Evolutionary conservation across 441 rosid genomes (phyloP), one percentile per base, ranked within the genome.

Genomic region (Hura crepitans): DNA sequence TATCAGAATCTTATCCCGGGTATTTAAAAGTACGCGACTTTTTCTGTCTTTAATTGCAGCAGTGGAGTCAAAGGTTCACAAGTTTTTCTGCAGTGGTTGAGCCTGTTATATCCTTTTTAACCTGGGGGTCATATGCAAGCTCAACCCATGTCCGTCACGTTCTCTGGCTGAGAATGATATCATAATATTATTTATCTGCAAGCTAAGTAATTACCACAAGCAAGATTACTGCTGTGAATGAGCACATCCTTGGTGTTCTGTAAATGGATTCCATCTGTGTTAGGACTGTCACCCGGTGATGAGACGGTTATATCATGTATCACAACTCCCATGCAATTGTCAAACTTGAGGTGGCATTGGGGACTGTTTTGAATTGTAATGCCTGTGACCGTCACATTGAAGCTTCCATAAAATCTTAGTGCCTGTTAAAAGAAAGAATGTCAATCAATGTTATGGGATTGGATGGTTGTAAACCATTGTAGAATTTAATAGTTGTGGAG

Each of bases 281-380:
- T 93, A 47, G 97, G 99, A 83, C 98, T 96, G 68, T 96, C 84
- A 6, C 97, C 96, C 1, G 99, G 98, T n/a, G 99, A 93, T 33
- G 89, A 85, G 66, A 88, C 22, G 50, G 22, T 72, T 20, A 93
- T 63, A 72, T 88, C 89, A 74, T 93, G 97, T 27, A 96, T 96
- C 65, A 70, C 66, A 23, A 91, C 97, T 31, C 91, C 93, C 6
- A 81, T 62, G 84, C 96, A 96, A 77, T 91, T 83, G 75, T 93
- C 98, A 47, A 96, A 93, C 81, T 91, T 89, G 77, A 96, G 96
- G 77, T 96, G 99, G 84, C 92, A 89, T 53, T 87, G 98, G 14
- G 96, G 99, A 77, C 98, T 96, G 88, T 92, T 91, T 71, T 85
- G 93, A 75, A 96, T 88, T 58, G 81, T 93, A 69, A 96, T 93